Conservation (phyloP, 257 asterid species). For the Salvia hispanica region DNA sequence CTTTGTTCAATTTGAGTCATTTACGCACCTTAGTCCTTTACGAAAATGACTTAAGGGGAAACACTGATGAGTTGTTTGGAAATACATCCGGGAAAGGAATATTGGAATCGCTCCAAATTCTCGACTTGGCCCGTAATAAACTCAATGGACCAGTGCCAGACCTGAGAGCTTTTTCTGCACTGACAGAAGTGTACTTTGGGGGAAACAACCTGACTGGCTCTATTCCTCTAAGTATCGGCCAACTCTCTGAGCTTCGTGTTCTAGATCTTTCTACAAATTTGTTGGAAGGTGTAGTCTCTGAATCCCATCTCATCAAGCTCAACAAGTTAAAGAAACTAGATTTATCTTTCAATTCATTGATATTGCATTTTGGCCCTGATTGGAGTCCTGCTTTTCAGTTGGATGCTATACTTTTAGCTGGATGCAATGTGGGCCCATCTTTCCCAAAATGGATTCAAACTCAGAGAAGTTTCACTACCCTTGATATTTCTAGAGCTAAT, state of each 20-base stretch:
- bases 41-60: neutral
- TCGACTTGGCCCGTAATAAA: neutral
- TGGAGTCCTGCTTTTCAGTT: constrained; percentile 44
- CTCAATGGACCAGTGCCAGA: neutral
- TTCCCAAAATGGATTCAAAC: constrained; percentile 48
- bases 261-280: constrained; percentile 5
- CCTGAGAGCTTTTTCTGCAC: neutral
- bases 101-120: neutral
- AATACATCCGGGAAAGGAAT: neutral
- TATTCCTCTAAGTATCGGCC: neutral
- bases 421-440: constrained; percentile 34
- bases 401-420: constrained; percentile 23
- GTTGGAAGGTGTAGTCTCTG: constrained; percentile 31
- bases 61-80: neutral
- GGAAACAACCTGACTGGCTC: neutral
- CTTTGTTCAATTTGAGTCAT: neutral
- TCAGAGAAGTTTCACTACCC: constrained; percentile 15
- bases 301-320: constrained; percentile 34
- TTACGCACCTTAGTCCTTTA: neutral
- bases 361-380: constrained; percentile 18
- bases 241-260: neutral
- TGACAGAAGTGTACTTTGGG: neutral
- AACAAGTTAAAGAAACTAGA: constrained; percentile 26
- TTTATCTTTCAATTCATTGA: constrained; percentile 35
- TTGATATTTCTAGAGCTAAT: constrained; percentile 38